Percentiles rank a stretch among this genome's conserved stretches.
phyloP scores from a whole-genome alignment of 2,329 filamentous ascomycete genomes.

The Sclerotinia spermophila region DNA sequence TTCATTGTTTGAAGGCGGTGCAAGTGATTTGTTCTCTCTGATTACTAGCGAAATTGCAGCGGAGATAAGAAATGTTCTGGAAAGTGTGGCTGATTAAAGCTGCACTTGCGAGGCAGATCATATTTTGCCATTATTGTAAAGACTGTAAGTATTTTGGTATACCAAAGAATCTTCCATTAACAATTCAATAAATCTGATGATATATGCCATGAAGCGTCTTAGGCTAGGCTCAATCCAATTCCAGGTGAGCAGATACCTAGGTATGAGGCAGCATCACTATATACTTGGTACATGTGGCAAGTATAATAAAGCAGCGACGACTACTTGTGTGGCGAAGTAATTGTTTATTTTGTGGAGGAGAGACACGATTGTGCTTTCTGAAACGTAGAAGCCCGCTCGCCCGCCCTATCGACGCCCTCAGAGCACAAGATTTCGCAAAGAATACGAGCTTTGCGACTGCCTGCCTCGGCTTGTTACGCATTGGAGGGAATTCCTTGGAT shows the following conservation, averaged over 20 bases:
- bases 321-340: constrained; percentile 15
- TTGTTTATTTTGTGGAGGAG: neutral
- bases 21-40: neutral
- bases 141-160: neutral
- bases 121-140: neutral
- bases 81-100: constrained; percentile 6
- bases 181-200: neutral
- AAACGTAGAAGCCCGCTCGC: constrained; percentile 4
- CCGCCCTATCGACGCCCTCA: constrained; percentile 8
- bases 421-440: neutral
- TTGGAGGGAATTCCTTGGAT: neutral
- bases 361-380: neutral
- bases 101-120: neutral
- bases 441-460: neutral
- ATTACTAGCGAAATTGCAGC: neutral
- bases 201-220: neutral
- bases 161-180: neutral
- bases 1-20: neutral
- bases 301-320: neutral
- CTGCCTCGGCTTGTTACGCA: neutral
- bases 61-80: constrained; percentile 7
- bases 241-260: neutral
- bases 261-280: neutral
- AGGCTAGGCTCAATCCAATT: neutral
- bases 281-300: neutral